Base-by-base conservation (phyloP, 2,329 filamentous ascomycete species). In the Curvularia hawaiiensis region DNA sequence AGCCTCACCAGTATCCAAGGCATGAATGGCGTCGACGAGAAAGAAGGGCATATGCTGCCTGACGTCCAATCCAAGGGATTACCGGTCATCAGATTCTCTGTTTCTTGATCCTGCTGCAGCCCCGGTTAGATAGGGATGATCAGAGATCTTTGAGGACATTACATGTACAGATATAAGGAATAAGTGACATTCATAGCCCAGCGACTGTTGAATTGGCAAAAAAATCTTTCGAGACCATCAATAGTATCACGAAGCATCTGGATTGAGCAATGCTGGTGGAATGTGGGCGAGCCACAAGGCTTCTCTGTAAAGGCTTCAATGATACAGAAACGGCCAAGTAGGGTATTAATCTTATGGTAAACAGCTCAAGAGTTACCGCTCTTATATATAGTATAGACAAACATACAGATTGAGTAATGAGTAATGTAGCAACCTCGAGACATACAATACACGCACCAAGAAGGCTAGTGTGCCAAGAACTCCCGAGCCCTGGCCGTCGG, bases 401-500 rank as follows among this genome's bases (percentile, higher is more conserved):
- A 39, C 18, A 4, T 12, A 7, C 3, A 18, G 1, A 8, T 28
- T 20, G 5, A 22, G 22, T 16, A 28, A 28, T 28, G 26, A 28
- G 26, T 28, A 28, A 28, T 8, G 26, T 28, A 9, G 26, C 26
- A 9, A 28, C 22, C 24, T 39, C n/a, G 9, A 50, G 10, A 50
- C 5, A 8, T 45, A 53, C 30, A 11, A 8, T 45, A 50, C 30
- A 33, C 33, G 41, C 16, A 28, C 47, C 24, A 14, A 50, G 14
- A 30, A 26, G n/a, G 47, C 35, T 50, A 50, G 47, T 30, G 47
- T 40, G 47, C 47, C 47, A 50, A 50, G 47, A 28, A 12, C 20
- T 18, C 24, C 46, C 31, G 31, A 55, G 41, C 31, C 26, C 33
- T 48, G 18, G 47, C 30, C 16, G 38, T 4, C 51, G 24, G 53